Evolutionary conservation across 73 alveolate genomes (phyloP), one percentile per base, ranked within the genome.

Genomic region (Symbiodinium natans): DNA sequence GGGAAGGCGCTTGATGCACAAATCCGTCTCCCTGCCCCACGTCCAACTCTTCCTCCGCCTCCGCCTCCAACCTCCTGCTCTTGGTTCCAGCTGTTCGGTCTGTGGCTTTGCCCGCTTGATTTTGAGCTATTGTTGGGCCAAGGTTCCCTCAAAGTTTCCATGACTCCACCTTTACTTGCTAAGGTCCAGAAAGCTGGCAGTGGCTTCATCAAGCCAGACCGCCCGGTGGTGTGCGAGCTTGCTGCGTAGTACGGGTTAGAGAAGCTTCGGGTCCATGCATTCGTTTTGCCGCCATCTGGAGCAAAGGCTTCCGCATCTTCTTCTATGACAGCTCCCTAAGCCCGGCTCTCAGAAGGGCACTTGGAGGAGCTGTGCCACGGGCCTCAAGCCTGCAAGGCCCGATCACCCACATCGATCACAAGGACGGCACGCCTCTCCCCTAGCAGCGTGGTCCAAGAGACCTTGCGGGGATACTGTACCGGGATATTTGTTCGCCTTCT

Each of bases 331-430:
- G 82, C 43, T 36, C 92, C 38, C 63, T 77, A 83, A 75, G 92
- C 63, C 10, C 43, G 48, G 43, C 80, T 23, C 80, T 63, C 80
- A 63, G 80, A 25, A 2, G 36, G 36, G 80, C 38, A 3, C 33
- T 29, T 52, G 27, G 68, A 52, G 68, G n/a, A 52, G n/a, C n/a
- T 23, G n/a, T 52, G 17, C 71, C 4, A n/a, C 31, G 71, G 3
- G 80, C 80, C 33, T 8, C 2, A 63, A 3, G 17, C 17, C 38
- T 63, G 36, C 80, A 63, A 63, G 80, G 42, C 84, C 84, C 84
- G 2, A n/a, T 90, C 83, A 71, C 84, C n/a, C 98, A 92, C 92
- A 75, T 92, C 43, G 98, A 92, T 77, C 98, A 92, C 98, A 74
- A 77, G 88, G 98, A 77, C 40, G 98, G 98, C 31, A 77, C 98